Percentiles rank a stretch among this genome's conserved stretches.
Evolutionary conservation across 2,329 filamentous ascomycete species (phyloP).

Genomic region (Amesomyces nigricolor): DNA sequence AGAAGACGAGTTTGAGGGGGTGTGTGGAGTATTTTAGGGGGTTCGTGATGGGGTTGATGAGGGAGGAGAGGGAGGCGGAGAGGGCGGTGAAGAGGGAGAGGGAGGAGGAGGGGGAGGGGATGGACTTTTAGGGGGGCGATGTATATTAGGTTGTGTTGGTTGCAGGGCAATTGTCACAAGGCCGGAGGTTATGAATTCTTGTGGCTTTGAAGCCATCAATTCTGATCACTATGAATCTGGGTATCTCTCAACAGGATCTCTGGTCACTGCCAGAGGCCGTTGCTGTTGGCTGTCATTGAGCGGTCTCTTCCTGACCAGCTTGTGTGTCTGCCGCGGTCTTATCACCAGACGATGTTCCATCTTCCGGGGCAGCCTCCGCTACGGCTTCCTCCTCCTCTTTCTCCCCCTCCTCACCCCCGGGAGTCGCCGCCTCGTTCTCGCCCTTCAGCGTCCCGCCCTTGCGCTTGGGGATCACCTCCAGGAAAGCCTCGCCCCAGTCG

Average conservation of each 20-base stretch:
- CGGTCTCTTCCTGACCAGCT: neutral
- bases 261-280: no score
- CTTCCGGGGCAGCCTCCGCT: neutral
- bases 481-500: conserved; percentile 87
- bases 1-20: conserved; percentile 91
- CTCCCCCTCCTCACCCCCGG: conserved; percentile 28
- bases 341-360: neutral
- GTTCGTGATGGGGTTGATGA: conserved; percentile 74
- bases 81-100: conserved; percentile 51
- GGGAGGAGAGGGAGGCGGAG: conserved; percentile 60
- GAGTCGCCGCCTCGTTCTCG: conserved; percentile 28
- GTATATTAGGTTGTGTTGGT: neutral
- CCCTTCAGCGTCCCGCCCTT: conserved; percentile 70
- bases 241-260: neutral
- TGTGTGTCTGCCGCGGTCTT: neutral
- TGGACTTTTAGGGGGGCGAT: conserved; percentile 13
- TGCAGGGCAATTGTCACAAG: no score
- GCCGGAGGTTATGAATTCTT: no score
- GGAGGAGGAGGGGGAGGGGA: conserved; percentile 32
- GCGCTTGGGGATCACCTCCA: conserved; percentile 80
- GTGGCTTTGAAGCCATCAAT: neutral
- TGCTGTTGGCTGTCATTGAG: neutral
- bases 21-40: conserved; percentile 85
- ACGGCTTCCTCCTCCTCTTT: conserved; percentile 7
- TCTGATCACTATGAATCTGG: neutral